These are phyloP conservation scores for Cercospora canescens DNA, from an alignment of 2,329 filamentous ascomycete species.

Conservation along the genomic window DNA sequence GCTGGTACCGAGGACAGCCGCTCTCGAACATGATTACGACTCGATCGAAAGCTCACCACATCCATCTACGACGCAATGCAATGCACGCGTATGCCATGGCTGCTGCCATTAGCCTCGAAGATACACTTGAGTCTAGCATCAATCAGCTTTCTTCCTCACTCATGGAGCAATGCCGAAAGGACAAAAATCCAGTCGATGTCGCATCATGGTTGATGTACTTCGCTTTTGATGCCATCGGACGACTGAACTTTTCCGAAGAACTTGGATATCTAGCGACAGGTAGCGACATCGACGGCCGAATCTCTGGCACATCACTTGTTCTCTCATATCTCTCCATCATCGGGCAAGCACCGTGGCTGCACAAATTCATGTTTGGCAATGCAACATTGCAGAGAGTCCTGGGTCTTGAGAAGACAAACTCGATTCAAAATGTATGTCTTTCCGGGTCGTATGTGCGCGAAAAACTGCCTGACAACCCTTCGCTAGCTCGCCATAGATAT, in stretches of 20 bases:
- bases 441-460: background rate
- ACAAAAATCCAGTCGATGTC: background rate
- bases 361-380: background rate
- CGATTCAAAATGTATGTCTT: background rate
- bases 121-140: background rate
- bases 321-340: background rate
- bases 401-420: background rate
- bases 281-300: slow-evolving; percentile 1
- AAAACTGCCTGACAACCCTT: background rate
- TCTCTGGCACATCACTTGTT: background rate
- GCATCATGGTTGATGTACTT: background rate
- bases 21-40: background rate
- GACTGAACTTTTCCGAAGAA: slow-evolving; percentile 11
- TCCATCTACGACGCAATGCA: background rate
- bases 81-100: background rate
- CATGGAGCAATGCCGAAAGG: background rate
- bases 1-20: background rate
- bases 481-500: background rate
- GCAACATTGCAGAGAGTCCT: background rate
- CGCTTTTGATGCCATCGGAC: background rate
- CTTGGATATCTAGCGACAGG: slow-evolving; percentile 17
- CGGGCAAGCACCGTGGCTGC: background rate
- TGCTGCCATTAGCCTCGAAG: background rate
- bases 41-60: background rate
- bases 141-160: background rate